Base-by-base conservation (phyloP, 2,329 filamentous ascomycete species). In the Chaetomium sp. region DNA sequence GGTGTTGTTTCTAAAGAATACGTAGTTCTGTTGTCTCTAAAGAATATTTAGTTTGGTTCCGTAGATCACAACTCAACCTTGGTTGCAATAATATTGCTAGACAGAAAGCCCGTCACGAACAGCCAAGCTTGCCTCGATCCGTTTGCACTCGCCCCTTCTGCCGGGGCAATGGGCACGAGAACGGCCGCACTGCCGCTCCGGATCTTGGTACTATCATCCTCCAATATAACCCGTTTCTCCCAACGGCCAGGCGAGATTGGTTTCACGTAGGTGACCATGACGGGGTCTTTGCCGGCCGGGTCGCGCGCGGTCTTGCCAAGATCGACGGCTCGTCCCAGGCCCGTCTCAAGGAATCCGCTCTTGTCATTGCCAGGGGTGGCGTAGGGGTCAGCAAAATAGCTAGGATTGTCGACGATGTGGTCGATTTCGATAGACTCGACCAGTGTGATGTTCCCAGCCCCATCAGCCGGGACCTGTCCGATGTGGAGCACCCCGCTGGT, bases 31-130 rank as follows among this genome's bases (percentile, higher is more conserved):
- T 23, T 23, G 27, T 29, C 6, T 29, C 6, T n/a, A 23, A 10
- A 47, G 45, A 23, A 2, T 4, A 1, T 5, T 19, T 23, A 47
- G 10, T 19, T 6, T 6, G n/a, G n/a, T 23, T 23, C 27, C 19
- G 55, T 57, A 54, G 1, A 38, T 58, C 60, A 75, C 21, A 87
- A 72, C 68, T 85, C 78, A 35, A 87, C 79, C 72, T 82, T 82
- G 23, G 83, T 78, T 12, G 83, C 84, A 66, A 86, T 71, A 38
- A 82, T 75, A 63, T 73, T 79, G 35, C 77, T 75, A 2, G 83
- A 81, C 65, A 83, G 66, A 62, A 86, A 85, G 0, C 86, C 85
- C 0, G 85, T 85, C 2, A 83, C 80, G 72, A 85, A 87, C 19
- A 88, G 71, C 83, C 84, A 86, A 0, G 80, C 86, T 65, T 79